Evolutionary conservation across 306 rosid genomes (phyloP).

Genomic region (Comarum palustre): DNA sequence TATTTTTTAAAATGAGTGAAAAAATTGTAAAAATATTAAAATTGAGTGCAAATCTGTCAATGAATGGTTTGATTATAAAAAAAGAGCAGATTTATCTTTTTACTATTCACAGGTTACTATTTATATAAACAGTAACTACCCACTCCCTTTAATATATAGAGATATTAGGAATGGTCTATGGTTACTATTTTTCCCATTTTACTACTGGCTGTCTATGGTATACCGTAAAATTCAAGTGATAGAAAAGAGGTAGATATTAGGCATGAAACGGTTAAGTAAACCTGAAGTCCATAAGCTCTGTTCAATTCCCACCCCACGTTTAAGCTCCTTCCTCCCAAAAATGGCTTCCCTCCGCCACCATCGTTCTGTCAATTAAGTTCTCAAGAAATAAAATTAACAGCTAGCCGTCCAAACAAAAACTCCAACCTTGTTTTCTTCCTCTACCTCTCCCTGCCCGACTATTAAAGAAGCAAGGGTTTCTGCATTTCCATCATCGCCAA

Average conservation of each 20-base stretch:
- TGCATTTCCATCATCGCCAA: constrained; percentile 4
- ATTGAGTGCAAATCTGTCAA: no score
- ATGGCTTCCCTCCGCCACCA: neutral
- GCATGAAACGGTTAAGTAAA: neutral
- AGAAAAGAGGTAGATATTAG: neutral
- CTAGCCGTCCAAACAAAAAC: neutral
- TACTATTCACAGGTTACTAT: no score
- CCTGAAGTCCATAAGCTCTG: neutral
- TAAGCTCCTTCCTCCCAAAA: neutral
- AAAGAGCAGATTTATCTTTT: no score
- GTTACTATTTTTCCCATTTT: neutral
- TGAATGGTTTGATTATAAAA: no score
- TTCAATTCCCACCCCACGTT: neutral
- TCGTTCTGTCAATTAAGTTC: neutral
- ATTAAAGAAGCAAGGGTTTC: neutral
- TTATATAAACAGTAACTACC: no score
- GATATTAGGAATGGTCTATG: no score
- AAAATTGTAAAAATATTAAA: no score
- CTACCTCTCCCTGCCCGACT: neutral
- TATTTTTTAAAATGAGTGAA: no score
- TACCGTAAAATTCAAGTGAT: neutral
- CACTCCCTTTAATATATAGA: no score
- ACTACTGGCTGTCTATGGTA: neutral
- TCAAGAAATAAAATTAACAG: neutral
- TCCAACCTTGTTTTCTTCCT: neutral